These are phyloP conservation scores for Venturia asperata DNA, from an alignment of 2,329 filamentous ascomycete genomes.

Conservation along the genomic window DNA sequence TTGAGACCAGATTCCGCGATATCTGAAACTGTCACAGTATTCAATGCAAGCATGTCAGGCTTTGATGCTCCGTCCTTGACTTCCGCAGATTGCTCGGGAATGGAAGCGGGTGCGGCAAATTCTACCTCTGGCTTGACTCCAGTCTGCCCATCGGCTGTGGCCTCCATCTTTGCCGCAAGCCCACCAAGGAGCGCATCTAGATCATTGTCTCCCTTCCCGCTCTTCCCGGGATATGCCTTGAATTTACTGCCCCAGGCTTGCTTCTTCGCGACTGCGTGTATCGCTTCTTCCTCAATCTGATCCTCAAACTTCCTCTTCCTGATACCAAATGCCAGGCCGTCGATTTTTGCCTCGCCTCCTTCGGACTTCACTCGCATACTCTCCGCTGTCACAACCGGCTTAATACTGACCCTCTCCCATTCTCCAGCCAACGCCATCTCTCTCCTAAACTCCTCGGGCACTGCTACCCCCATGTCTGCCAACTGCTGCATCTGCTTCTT, in stretches of 20 bases:
- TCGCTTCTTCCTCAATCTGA: conserved; percentile 46
- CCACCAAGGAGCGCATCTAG: conserved; percentile 52
- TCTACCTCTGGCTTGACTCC: conserved; percentile 39
- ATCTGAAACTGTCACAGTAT: neutral
- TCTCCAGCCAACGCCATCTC: conserved; percentile 86
- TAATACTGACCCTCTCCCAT: conserved; percentile 65
- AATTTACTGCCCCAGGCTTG: conserved; percentile 41
- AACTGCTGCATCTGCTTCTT: conserved; percentile 83
- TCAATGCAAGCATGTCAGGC: neutral
- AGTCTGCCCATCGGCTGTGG: conserved; percentile 40
- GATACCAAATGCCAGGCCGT: conserved; percentile 46
- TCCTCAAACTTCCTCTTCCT: conserved; percentile 58
- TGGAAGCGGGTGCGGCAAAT: conserved; percentile 23
- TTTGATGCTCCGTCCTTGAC: conserved; percentile 17
- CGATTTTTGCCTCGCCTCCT: conserved; percentile 35
- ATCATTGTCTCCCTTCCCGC: conserved; percentile 45
- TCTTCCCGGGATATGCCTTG: conserved; percentile 39
- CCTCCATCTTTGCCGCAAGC: conserved; percentile 26
- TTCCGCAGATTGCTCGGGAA: neutral
- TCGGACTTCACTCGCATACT: conserved; percentile 40
- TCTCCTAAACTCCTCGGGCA: conserved; percentile 69
- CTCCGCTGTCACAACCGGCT: conserved; percentile 32
- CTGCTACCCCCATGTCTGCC: conserved; percentile 74
- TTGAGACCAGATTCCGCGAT: neutral
- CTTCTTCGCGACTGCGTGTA: conserved; percentile 26